Percentiles rank a stretch among this genome's conserved stretches.
Evolutionary conservation across 2,329 filamentous ascomycete genomes (phyloP).

Genomic region (Leptographium procerum): DNA sequence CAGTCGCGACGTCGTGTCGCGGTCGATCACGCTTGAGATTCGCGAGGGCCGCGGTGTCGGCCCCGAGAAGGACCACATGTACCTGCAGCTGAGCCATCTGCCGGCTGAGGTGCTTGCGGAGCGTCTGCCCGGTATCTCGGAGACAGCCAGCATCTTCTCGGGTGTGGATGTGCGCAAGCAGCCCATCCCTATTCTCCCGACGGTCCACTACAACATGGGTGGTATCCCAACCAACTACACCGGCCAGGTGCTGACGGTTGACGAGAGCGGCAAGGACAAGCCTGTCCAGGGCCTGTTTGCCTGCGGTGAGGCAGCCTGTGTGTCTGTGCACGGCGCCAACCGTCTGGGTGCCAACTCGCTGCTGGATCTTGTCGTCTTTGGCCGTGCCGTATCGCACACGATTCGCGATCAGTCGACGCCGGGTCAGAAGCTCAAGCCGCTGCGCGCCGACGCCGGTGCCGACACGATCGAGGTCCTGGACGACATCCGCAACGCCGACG

Average conservation of each 20-base stretch:
- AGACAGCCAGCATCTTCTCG: constrained; percentile 94
- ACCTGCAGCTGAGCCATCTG: constrained; percentile 92
- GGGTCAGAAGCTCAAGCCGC: constrained; percentile 65
- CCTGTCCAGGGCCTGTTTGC: constrained; percentile 91
- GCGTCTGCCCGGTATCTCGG: constrained; percentile 94
- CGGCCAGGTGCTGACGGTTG: constrained; percentile 84
- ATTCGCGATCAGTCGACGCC: constrained; percentile 91
- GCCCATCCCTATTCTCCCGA: constrained; percentile 91
- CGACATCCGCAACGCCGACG: constrained; percentile 70
- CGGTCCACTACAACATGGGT: constrained; percentile 99
- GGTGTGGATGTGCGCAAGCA: constrained; percentile 96
- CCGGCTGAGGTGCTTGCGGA: constrained; percentile 87
- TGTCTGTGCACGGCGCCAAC: constrained; percentile 97
- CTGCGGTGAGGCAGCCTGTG: constrained; percentile 92
- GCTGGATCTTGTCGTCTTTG: constrained; percentile 93
- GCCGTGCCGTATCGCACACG: constrained; percentile 91
- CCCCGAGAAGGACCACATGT: constrained; percentile 96
- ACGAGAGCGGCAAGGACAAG: constrained; percentile 79
- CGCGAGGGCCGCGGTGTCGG: constrained; percentile 95
- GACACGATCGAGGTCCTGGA: constrained; percentile 81
- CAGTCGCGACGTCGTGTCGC: constrained; percentile 88
- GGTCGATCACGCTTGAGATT: constrained; percentile 98
- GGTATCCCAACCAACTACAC: constrained; percentile 97
- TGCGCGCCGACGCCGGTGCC: constrained; percentile 76
- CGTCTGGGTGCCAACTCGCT: constrained; percentile 97